Evolutionary conservation across 2,329 filamentous ascomycete species (phyloP).

Genomic region (Berkeleyomyces basicola): DNA sequence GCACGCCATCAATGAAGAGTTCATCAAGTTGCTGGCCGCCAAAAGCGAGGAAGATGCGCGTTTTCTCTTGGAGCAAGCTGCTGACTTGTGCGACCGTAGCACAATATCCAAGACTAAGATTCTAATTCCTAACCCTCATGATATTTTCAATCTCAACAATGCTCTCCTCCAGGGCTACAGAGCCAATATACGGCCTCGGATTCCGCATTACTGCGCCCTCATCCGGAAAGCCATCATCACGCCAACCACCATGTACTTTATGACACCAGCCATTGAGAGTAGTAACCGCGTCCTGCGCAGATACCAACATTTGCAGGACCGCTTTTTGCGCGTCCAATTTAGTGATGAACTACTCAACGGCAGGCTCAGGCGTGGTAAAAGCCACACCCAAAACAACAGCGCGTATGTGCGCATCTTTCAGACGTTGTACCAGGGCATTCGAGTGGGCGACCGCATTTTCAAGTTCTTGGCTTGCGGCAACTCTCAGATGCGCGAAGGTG

Average conservation of each 20-base stretch:
- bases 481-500: conserved; percentile 82
- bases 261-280: conserved; percentile 62
- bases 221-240: conserved; percentile 67
- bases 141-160: conserved; percentile 45
- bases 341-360: conserved; percentile 57
- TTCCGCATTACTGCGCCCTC: conserved; percentile 58
- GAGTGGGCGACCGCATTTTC: conserved; percentile 65
- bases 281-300: conserved; percentile 75
- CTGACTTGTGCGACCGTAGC: conserved; percentile 25
- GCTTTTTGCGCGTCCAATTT: conserved; percentile 81
- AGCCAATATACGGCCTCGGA: conserved; percentile 14
- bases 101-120: conserved; percentile 26
- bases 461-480: conserved; percentile 90
- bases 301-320: conserved; percentile 50
- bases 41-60: conserved; percentile 34
- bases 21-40: conserved; percentile 44
- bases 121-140: conserved; percentile 51
- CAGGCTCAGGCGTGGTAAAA: conserved; percentile 37
- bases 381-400: conserved; percentile 43
- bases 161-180: conserved; percentile 15
- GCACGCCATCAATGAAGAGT: conserved; percentile 50
- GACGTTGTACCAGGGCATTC: conserved; percentile 60
- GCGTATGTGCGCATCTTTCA: conserved; percentile 59
- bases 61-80: conserved; percentile 57
- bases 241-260: conserved; percentile 65